Evolutionary conservation across 2,329 filamentous ascomycete genomes (phyloP).

Genomic region (Fusarium proliferatum): DNA sequence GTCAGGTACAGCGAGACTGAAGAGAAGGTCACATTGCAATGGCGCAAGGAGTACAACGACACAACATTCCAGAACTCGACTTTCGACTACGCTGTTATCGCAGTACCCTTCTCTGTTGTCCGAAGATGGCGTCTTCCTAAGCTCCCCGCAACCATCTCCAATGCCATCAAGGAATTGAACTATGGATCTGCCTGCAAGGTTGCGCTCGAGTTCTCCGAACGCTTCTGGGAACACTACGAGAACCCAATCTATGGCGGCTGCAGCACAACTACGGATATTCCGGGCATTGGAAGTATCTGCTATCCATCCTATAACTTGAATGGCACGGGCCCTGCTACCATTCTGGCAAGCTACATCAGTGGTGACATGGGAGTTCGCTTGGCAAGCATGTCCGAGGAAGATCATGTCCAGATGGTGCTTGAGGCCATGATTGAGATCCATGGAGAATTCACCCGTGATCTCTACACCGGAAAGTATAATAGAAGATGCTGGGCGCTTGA

Average conservation of each 20-base stretch:
- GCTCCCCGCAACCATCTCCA: constrained; percentile 8
- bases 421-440: constrained; percentile 9
- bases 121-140: background rate
- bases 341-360: constrained; percentile 8
- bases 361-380: constrained; percentile 10
- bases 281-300: background rate
- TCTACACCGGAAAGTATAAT: constrained; percentile 13
- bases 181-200: constrained; percentile 11
- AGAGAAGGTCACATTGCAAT: background rate
- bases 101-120: constrained; percentile 3
- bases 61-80: constrained; percentile 8
- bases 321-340: background rate
- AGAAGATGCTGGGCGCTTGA: constrained; percentile 17
- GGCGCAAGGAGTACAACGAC: constrained; percentile 4
- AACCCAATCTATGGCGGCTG: constrained; percentile 2
- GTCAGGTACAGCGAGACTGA: background rate
- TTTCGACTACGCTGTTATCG: background rate
- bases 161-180: constrained; percentile 7
- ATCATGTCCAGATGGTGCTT: constrained; percentile 5
- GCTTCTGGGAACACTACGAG: constrained; percentile 18
- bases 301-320: constrained; percentile 16
- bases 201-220: constrained; percentile 1
- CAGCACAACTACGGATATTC: constrained; percentile 3
- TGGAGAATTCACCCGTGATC: background rate
- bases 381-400: constrained; percentile 3